phyloP scores from a whole-genome alignment of 106 monocot genomes.

The Amphibolis antarctica region DNA sequence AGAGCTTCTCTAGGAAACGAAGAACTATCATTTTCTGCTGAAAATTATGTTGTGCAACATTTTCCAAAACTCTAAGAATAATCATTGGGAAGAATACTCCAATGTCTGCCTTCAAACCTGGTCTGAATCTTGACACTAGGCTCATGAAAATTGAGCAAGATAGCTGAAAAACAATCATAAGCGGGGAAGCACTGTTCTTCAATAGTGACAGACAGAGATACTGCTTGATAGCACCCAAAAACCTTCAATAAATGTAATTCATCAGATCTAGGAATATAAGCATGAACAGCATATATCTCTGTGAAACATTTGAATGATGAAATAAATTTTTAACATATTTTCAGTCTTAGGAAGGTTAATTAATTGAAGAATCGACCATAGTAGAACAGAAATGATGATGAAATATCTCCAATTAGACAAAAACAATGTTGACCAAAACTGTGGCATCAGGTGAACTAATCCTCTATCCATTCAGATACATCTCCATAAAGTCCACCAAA shows the following conservation, averaged over 20 bases:
- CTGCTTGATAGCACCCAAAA: conserved; percentile 98
- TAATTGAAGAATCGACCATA: too few species aligned
- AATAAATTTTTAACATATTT: neutral
- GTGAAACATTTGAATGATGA: neutral
- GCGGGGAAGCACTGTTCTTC: conserved; percentile 95
- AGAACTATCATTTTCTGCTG: conserved; percentile 99
- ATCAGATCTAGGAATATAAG: too few species aligned
- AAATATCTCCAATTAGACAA: too few species aligned
- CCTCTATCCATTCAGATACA: too few species aligned
- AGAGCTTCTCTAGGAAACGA: conserved; percentile 87
- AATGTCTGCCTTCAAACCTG: conserved; percentile 96
- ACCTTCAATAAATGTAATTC: conserved; percentile 39
- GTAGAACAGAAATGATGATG: too few species aligned
- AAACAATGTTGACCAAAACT: too few species aligned
- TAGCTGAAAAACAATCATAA: conserved; percentile 95
- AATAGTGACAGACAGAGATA: conserved; percentile 91
- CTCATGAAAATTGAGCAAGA: conserved; percentile 99
- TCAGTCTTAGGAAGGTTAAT: too few species aligned
- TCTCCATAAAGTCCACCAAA: too few species aligned
- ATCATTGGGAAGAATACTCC: conserved; percentile 99
- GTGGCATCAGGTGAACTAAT: too few species aligned
- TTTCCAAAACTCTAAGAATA: conserved; percentile 94
- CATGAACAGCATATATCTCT: neutral
- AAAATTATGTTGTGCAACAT: conserved; percentile 95
- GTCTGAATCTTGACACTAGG: conserved; percentile 91